Base-by-base conservation (phyloP, 106 monocot species). In the Apostasia ramifera region DNA sequence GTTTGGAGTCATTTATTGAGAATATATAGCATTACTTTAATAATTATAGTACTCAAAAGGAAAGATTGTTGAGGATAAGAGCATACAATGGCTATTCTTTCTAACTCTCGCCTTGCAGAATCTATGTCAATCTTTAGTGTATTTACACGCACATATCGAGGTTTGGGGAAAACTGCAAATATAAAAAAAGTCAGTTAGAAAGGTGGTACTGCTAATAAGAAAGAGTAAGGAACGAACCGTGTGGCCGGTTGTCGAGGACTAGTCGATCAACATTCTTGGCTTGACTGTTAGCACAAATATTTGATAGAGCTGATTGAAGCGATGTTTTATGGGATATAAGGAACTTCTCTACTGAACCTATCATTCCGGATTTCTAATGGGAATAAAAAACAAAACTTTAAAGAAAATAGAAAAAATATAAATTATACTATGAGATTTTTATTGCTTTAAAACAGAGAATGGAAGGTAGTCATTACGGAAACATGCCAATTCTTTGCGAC, bases 131-230 rank as follows among this genome's bases (percentile, higher is more conserved):
- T 75, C 66, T 90, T 92, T 38, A 97, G 79, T 14, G 92, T 87
- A 70, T 97, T 97, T 55, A 97, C 87, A 81, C 97, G 89, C 14
- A 90, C 79, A 86, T 79, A 97, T 62, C 97, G 72, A 76, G 92
- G 87, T 74, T 84, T 89, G 47, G 74, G 43, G 59, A 61, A 55
- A 69, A 74, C 92, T 97, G 80, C 65, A 87, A 77, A 26, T 37
- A 12, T 15, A 55, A 76, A 57, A 44, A 45, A 65, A 11, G 44
- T 10, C 8, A 61, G 37, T 58, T 59, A 39, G 11, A 39, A 62
- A 60, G 44, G 63, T 40, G 44, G 11, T 3, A 55, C 12, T 58
- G 45, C 38, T 13, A 68, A 68, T 8, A 68, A 54, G 40, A 48
- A 39, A 61, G 53, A 47, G 42, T 55, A 26, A 44, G 60, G 9